A percentile compares a stretch with the other conserved stretches of the same genome.
Evolutionary conservation across 192 early-diverging fungal genomes (phyloP).

Genomic region (Irineochytrium annulatum): DNA sequence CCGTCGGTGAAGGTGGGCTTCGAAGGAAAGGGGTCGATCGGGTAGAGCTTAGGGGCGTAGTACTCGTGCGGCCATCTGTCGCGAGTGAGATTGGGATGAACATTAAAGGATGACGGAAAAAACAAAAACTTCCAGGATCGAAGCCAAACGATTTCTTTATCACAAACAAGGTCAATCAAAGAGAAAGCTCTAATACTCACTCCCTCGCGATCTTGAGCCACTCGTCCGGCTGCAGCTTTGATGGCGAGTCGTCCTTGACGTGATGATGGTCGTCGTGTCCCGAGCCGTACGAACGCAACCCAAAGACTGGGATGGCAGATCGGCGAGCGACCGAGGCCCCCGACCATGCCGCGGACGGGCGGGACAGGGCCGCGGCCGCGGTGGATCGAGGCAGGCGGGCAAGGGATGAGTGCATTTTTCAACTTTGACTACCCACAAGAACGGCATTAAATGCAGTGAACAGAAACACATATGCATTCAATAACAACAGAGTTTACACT

Average conservation of each 20-base stretch:
- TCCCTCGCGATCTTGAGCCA: conserved; percentile 23
- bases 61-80: conserved; percentile 46
- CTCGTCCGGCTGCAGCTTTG: conserved; percentile 8
- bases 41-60: conserved; percentile 30
- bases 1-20: conserved; percentile 16
- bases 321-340: too few relatives aligned
- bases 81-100: not conserved
- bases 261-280: not conserved
- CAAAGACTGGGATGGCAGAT: too few relatives aligned
- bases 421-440: too few relatives aligned
- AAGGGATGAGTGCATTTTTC: too few relatives aligned
- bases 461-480: too few relatives aligned
- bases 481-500: too few relatives aligned
- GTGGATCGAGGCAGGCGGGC: too few relatives aligned
- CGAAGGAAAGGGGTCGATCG: conserved; percentile 9
- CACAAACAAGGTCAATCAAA: not conserved
- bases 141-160: not conserved
- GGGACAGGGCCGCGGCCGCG: too few relatives aligned
- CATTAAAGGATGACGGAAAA: too few relatives aligned
- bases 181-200: conserved; percentile 7
- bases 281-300: too few relatives aligned
- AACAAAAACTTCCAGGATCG: not conserved
- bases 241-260: not conserved
- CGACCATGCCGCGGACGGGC: too few relatives aligned
- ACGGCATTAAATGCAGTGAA: too few relatives aligned